Conservation (phyloP, 306 rosid genomes). For the Trichosanthes cucumerina region DNA sequence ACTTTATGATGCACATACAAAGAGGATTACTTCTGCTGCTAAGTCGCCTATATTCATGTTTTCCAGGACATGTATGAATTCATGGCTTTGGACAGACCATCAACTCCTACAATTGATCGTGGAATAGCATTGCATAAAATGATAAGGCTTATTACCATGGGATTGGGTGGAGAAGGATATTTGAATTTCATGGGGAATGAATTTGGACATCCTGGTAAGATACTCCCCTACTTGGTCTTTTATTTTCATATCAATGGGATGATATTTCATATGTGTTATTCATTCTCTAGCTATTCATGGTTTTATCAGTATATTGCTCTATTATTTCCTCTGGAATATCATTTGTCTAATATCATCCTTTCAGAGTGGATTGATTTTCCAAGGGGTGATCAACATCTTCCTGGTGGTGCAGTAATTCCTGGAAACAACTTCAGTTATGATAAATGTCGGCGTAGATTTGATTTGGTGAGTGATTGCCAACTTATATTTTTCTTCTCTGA, state of each 20-base stretch:
- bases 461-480: conserved; percentile 50
- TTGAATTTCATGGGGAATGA: conserved; percentile 99
- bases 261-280: background rate
- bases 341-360: conserved; percentile 13
- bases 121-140: conserved; percentile 96
- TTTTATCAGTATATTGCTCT: background rate
- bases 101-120: conserved; percentile 79
- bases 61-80: conserved; percentile 95
- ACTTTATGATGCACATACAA: background rate
- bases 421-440: conserved; percentile 75
- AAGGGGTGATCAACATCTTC: conserved; percentile 66
- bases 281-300: background rate
- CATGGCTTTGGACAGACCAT: conserved; percentile 85
- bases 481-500: background rate
- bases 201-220: conserved; percentile 96
- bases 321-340: background rate
- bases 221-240: conserved; percentile 8
- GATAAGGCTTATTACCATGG: conserved; percentile 94
- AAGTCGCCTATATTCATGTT: conserved; percentile 8
- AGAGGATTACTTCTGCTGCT: background rate
- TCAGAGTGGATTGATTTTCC: conserved; percentile 99
- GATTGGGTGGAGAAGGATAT: conserved; percentile 97
- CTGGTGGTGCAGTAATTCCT: conserved; percentile 41
- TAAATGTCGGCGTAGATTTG: conserved; percentile 96
- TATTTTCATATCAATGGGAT: conserved; percentile 1